These are phyloP conservation scores for Amborella trichopoda DNA, from an alignment of 164 flowering plant species.

Conservation along the genomic window DNA sequence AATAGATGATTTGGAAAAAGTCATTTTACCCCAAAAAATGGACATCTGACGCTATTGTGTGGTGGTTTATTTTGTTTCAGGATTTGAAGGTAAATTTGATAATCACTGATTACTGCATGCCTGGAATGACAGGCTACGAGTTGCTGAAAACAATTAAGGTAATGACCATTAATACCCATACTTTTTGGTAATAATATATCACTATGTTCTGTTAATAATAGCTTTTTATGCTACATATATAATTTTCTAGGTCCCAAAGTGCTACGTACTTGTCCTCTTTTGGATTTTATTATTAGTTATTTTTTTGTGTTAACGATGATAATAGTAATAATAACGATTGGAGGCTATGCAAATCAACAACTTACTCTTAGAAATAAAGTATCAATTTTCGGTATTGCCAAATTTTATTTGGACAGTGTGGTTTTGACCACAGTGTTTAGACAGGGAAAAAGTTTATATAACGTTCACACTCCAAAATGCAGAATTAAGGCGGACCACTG, in stretches of 20 bases:
- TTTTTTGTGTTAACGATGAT: neutral
- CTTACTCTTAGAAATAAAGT: neutral
- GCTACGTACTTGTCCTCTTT: neutral
- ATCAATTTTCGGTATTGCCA: neutral
- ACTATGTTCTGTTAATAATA: neutral
- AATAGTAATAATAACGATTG: neutral
- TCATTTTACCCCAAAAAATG: neutral
- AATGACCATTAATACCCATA: neutral
- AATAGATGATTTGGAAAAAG: neutral
- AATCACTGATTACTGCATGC: constrained; percentile 41
- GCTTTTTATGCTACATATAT: neutral
- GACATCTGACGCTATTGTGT: neutral
- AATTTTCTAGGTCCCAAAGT: neutral
- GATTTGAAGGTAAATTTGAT: constrained; percentile 30
- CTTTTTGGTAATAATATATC: neutral
- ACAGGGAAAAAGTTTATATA: neutral
- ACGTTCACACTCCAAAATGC: too few relatives aligned
- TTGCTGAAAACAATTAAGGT: constrained; percentile 38
- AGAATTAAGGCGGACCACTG: too few relatives aligned
- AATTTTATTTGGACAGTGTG: neutral
- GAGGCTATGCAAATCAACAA: neutral
- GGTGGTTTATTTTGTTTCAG: constrained; percentile 10
- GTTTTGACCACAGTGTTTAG: neutral
- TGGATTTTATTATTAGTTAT: neutral
- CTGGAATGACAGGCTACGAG: constrained; percentile 46